A percentile compares a stretch with the other conserved stretches of the same genome.
phyloP scores from a whole-genome alignment of 345 rosid species.

The Populus simonii region DNA sequence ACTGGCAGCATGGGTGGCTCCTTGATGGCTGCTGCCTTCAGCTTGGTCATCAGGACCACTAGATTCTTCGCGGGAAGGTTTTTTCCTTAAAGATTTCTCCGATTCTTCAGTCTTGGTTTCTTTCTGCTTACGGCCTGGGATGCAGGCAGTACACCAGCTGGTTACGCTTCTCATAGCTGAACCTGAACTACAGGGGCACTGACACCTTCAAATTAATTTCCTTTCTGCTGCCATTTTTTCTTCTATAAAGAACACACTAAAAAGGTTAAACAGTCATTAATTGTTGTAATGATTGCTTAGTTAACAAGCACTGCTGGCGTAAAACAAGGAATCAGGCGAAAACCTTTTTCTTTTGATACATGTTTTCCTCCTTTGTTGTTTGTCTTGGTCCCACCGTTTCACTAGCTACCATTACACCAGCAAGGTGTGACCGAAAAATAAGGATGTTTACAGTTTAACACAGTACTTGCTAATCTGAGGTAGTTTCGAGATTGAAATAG shows the following conservation, averaged over 20 bases:
- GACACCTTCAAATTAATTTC: neutral
- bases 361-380: no score
- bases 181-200: neutral
- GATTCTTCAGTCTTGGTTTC: conserved; percentile 4
- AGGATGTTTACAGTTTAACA: neutral
- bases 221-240: neutral
- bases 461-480: neutral
- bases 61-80: neutral
- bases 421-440: neutral
- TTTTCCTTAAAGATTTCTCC: neutral
- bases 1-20: neutral
- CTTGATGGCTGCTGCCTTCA: conserved; percentile 5
- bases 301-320: neutral
- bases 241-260: neutral
- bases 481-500: no score
- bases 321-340: conserved; percentile 3
- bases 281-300: neutral
- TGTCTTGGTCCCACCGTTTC: neutral
- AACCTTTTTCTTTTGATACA: neutral
- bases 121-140: conserved; percentile 15
- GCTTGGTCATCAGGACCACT: neutral
- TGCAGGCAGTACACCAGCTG: conserved; percentile 20
- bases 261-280: neutral
- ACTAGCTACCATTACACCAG: neutral
- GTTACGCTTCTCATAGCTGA: conserved; percentile 7